phyloP scores from a whole-genome alignment of 345 rosid species.

The Hevea brasiliensis region DNA sequence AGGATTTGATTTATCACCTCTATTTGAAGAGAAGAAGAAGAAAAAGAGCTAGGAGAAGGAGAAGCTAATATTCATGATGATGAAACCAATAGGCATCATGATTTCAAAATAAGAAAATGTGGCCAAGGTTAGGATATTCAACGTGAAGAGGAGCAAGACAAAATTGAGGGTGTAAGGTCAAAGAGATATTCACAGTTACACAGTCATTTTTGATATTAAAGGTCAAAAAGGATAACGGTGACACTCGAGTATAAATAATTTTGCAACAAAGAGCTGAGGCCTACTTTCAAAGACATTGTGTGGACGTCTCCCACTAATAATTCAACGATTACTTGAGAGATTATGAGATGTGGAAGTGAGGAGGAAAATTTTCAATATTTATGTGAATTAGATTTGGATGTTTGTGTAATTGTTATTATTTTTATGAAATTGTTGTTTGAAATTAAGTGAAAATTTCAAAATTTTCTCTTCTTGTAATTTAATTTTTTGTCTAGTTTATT shows the following conservation, averaged over 20 bases:
- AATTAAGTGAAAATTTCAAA: too few species aligned
- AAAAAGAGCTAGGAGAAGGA: conserved; percentile 72
- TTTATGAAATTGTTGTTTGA: too few species aligned
- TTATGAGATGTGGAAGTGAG: too few species aligned
- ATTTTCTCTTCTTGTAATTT: too few species aligned
- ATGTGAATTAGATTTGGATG: not conserved
- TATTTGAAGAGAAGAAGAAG: conserved; percentile 85
- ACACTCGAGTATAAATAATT: conserved; percentile 87
- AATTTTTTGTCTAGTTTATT: too few species aligned
- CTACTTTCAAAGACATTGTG: conserved; percentile 83
- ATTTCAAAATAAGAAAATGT: conserved; percentile 76
- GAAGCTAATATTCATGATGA: conserved; percentile 81
- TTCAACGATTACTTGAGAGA: conserved; percentile 47
- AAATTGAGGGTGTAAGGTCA: conserved; percentile 70
- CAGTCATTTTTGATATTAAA: conserved; percentile 76
- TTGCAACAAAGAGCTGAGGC: conserved; percentile 79
- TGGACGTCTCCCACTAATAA: conserved; percentile 58
- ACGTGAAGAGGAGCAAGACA: conserved; percentile 67
- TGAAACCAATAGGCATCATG: conserved; percentile 74
- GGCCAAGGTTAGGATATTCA: conserved; percentile 60
- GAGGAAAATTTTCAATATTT: conserved; percentile 21
- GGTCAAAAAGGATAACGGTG: conserved; percentile 89
- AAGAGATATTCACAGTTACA: conserved; percentile 68
- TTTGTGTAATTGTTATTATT: too few species aligned
- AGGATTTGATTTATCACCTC: conserved; percentile 82